Base-by-base conservation (phyloP, 2,329 filamentous ascomycete species). In the Talaromyces sp. region DNA sequence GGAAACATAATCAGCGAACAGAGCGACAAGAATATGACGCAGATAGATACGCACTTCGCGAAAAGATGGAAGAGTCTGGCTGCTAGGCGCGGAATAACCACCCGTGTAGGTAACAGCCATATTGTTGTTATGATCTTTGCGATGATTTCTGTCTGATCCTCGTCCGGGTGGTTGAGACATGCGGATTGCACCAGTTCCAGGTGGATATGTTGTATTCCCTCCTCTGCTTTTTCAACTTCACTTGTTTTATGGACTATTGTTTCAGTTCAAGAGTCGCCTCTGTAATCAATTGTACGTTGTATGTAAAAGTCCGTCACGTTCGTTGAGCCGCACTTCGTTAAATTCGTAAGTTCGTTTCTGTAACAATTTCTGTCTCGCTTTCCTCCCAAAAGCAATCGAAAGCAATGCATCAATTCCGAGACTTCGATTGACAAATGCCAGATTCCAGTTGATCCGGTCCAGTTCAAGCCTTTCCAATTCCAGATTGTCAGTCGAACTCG, bases 41-140 rank as follows among this genome's bases (percentile, higher is more conserved):
- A 11, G 14, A 14, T 11, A 11, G n/a, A 56, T 16, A 57, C 63
- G 27, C 43, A 66, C 65, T 43, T 66, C 65, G 13, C 65, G 56
- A 58, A 66, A 66, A 31, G 65, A 66, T 41, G 65, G 65, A 16
- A 66, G 65, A 39, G 62, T 66, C 62, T 66, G 65, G 41, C 37
- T 63, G 52, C 58, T 48, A 39, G 61, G 58, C 48, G 65, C 27
- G 39, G 62, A 16, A 31, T 60, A 52, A n/a, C 47, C 60, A 35
- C 58, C 63, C 11, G 65, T 47, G 10, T 66, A 66, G 35, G 62
- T 45, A 45, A 62, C 57, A 35, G 65, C 62, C 62, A 66, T 66
- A 37, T 52, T 58, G 16, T 48, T 58, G 22, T 62, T 52, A 43
- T 56, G 31, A 35, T 65, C 60, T 48, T 58, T 62, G 60, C 45